Evolutionary conservation across 805 yeast species (phyloP), one percentile per base, ranked within the genome.

Genomic region (Tetrapisispora namnaoensis): DNA sequence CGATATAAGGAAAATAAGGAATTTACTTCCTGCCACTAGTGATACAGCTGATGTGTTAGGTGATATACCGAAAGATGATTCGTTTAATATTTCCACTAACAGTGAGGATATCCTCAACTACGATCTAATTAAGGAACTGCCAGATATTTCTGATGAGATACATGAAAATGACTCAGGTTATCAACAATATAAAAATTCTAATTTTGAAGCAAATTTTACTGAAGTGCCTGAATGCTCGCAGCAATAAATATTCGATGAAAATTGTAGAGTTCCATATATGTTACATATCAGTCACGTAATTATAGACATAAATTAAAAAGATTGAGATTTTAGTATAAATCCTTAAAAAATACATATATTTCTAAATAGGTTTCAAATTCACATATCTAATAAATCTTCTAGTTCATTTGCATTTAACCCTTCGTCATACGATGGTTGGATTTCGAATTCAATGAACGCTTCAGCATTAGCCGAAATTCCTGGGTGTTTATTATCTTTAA

Each of bases 1-100:
- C 49, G 96, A 88, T 59, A 47, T 82, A 3, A 50, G 66, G 22
- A 76, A 73, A 51, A 68, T 85, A 46, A 72, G 69, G 54, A 76
- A 78, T 50, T 67, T 82, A 20, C 67, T 85, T 45, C 89, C 86
- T 4, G 65, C 46, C 46, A 53, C 53, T 8, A 49, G 55, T 3
- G 41, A 53, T 20, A 30, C 37, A 18, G 20, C 44, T 4, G n/a
- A 32, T 13, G 11, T 42, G 3, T 17, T 4, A 13, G 28, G 36
- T 16, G 17, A 22, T 3, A 41, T 27, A n/a, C 9, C n/a, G 4
- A 8, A 17, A n/a, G 55, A 56, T 9, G 59, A 62, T 24, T 56
- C 63, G 6, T 14, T 22, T 5, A 18, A 42, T 9, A 30, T 42
- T 16, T 2, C 9, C 4, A 51, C 44, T 13, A 70, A 63, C 44